These are phyloP conservation scores for Pachysolen tannophilus DNA, from an alignment of 805 yeast genomes.

Conservation along the genomic window DNA sequence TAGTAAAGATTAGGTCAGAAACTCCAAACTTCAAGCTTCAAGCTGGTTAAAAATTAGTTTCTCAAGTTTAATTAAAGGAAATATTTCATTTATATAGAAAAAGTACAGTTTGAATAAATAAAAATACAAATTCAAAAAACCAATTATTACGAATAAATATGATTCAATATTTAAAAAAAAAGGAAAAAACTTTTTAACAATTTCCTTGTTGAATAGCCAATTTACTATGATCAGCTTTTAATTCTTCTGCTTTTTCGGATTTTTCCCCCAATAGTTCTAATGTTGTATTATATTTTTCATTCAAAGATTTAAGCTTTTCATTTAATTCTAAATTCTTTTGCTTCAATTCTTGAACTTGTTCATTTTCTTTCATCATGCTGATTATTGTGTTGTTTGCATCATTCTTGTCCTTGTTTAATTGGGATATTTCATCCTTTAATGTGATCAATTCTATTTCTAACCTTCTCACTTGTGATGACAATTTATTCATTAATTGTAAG, in stretches of 20 bases:
- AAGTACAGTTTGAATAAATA: too few relatives aligned
- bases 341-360: constrained; percentile 28
- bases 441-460: constrained; percentile 72
- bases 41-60: too few relatives aligned
- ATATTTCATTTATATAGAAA: too few relatives aligned
- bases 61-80: too few relatives aligned
- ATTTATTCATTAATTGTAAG: constrained; percentile 63
- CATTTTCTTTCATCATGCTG: constrained; percentile 46
- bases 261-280: constrained; percentile 79
- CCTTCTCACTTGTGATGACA: constrained; percentile 70
- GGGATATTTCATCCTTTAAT: constrained; percentile 52
- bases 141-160: not conserved
- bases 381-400: constrained; percentile 63
- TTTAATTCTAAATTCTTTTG: constrained; percentile 24
- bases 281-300: constrained; percentile 38
- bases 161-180: not conserved
- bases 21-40: too few relatives aligned
- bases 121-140: not conserved
- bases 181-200: constrained; percentile 20
- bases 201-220: constrained; percentile 62
- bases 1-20: too few relatives aligned
- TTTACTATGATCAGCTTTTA: constrained; percentile 76
- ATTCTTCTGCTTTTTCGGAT: constrained; percentile 76
- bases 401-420: constrained; percentile 49
- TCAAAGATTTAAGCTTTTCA: constrained; percentile 26